phyloP scores from a whole-genome alignment of 192 early-diverging fungal species.

The Linnemannia hyalina region DNA sequence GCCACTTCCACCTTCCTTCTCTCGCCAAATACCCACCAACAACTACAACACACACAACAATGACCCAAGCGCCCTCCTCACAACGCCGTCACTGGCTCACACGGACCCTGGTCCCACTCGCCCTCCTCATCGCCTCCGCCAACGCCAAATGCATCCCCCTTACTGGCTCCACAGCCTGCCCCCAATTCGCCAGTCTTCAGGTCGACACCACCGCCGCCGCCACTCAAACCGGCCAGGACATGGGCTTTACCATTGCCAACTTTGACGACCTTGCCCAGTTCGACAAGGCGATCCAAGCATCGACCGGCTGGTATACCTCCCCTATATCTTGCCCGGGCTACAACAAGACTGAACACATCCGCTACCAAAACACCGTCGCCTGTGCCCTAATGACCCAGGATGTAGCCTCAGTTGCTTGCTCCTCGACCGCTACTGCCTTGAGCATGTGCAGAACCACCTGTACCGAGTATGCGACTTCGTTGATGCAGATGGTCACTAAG shows the following conservation, averaged over 20 bases:
- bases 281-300: constrained; percentile 11
- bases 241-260: constrained; percentile 16
- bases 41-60: background rate
- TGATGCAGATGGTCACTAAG: background rate
- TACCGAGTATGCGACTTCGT: background rate
- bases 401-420: background rate
- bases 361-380: constrained; percentile 34
- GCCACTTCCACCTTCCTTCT: background rate
- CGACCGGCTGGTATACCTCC: constrained; percentile 12
- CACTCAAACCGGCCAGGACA: background rate
- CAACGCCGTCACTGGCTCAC: constrained; percentile 20
- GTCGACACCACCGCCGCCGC: constrained; percentile 11
- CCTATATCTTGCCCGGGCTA: constrained; percentile 16
- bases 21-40: background rate
- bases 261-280: constrained; percentile 21
- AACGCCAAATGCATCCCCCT: constrained; percentile 28
- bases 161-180: constrained; percentile 18
- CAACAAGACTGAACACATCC: background rate
- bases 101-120: constrained; percentile 25
- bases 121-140: constrained; percentile 20
- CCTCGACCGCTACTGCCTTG: background rate
- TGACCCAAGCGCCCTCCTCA: constrained; percentile 29
- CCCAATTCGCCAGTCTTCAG: background rate
- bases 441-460: constrained; percentile 26
- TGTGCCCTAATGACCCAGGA: constrained; percentile 25